Evolutionary conservation across 2,329 filamentous ascomycete genomes (phyloP).

Genomic region (Chaetomium sp.): DNA sequence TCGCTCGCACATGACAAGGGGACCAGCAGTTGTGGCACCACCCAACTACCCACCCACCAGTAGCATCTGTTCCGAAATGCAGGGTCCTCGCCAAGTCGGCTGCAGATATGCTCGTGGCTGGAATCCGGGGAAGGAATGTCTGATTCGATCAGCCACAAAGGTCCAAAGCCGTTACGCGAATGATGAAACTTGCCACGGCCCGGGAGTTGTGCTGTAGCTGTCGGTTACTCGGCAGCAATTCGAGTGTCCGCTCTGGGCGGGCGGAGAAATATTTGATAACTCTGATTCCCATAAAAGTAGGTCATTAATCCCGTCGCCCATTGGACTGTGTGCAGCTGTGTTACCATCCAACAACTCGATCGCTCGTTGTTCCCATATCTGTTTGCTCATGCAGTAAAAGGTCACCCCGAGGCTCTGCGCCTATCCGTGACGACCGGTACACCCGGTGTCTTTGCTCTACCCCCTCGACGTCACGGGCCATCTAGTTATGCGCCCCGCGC

Average conservation of each 20-base stretch:
- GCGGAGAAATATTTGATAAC: not conserved
- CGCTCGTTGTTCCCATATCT: not conserved
- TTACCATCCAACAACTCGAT: not conserved
- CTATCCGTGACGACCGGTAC: not conserved
- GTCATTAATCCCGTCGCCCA: not conserved
- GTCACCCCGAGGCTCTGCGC: not conserved
- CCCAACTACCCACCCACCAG: not conserved
- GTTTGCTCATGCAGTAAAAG: not conserved
- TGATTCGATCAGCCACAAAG: not conserved
- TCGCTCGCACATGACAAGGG: not conserved
- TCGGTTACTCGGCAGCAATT: not conserved
- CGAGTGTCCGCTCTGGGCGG: not conserved
- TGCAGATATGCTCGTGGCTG: not conserved
- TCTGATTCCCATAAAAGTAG: not conserved
- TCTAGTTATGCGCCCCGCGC: constrained; percentile 5
- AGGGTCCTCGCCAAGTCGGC: not conserved
- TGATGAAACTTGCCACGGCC: not conserved
- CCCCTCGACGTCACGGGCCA: not conserved
- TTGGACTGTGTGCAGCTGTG: not conserved
- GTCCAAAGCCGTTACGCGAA: not conserved
- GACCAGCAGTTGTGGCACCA: not conserved
- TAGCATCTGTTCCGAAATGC: not conserved
- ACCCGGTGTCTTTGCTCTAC: not conserved
- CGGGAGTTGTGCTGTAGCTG: not conserved
- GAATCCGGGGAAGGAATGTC: not conserved